phyloP scores from a whole-genome alignment of 2,329 filamentous ascomycete species.

The Curvularia eragrostidis region DNA sequence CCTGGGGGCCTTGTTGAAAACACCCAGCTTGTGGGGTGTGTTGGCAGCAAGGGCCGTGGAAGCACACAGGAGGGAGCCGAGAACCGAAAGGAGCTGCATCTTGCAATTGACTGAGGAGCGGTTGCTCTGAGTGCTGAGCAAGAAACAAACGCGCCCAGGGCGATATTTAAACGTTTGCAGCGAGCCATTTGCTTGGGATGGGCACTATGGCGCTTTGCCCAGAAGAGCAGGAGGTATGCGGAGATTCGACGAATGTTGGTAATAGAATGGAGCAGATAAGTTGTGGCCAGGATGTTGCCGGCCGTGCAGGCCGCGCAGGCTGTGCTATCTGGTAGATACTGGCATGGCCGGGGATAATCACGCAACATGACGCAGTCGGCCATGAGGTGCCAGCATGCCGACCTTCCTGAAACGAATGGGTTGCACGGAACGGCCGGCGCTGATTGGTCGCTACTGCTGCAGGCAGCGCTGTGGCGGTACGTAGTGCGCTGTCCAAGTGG shows the following conservation, averaged over 20 bases:
- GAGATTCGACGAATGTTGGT: background rate
- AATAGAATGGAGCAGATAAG: constrained; percentile 7
- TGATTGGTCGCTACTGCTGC: background rate
- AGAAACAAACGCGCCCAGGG: background rate
- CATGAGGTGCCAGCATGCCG: constrained; percentile 3
- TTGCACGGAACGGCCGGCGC: constrained; percentile 3
- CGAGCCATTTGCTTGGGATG: constrained; percentile 21
- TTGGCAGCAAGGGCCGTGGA: constrained; percentile 40
- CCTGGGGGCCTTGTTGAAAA: constrained; percentile 31
- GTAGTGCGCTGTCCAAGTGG: constrained; percentile 7
- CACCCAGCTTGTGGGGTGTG: constrained; percentile 21
- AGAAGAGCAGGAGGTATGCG: constrained; percentile 26
- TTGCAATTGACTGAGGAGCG: constrained; percentile 22
- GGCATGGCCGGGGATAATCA: constrained; percentile 5
- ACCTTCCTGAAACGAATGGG: constrained; percentile 25
- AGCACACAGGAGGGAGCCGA: constrained; percentile 39
- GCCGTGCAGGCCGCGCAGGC: constrained; percentile 4
- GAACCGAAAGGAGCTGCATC: constrained; percentile 44
- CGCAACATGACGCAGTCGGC: constrained; percentile 18
- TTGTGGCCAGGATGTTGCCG: background rate
- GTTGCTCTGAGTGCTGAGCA: constrained; percentile 5
- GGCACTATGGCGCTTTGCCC: constrained; percentile 22
- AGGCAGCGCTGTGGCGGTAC: constrained; percentile 11
- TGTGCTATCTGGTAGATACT: constrained; percentile 9
- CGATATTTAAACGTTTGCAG: constrained; percentile 28